Conservation (phyloP, 768 basidiomycete species). For the Chiua virens region DNA sequence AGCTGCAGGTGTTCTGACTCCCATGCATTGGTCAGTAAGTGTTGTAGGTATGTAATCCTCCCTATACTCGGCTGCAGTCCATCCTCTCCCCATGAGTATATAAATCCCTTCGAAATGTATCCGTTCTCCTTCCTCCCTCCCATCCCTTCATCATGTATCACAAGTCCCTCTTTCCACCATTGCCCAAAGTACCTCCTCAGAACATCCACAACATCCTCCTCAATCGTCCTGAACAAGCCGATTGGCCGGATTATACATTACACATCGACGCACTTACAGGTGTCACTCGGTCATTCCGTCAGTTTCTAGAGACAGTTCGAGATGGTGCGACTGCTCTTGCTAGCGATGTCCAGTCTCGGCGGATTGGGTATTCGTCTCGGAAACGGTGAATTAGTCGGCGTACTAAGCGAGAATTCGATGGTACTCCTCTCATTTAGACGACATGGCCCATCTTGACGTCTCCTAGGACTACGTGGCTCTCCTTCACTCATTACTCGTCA, state of each 20-base stretch:
- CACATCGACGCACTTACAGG: conserved; percentile 59
- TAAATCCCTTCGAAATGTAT: no score
- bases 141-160: conserved; percentile 43
- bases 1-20: no score
- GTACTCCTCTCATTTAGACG: conserved; percentile 33
- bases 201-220: conserved; percentile 60
- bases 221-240: conserved; percentile 50
- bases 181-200: conserved; percentile 46
- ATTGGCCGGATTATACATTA: conserved; percentile 55
- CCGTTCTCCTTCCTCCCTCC: neutral
- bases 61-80: no score
- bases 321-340: conserved; percentile 60
- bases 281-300: conserved; percentile 41
- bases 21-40: no score
- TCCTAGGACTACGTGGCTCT: conserved; percentile 55
- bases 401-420: conserved; percentile 68
- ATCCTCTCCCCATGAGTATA: no score
- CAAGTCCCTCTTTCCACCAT: conserved; percentile 56
- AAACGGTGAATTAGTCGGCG: conserved; percentile 61
- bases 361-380: conserved; percentile 53
- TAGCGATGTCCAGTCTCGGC: conserved; percentile 43
- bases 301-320: conserved; percentile 51
- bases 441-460: neutral
- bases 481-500: conserved; percentile 46
- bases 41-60: no score